phyloP scores from a whole-genome alignment of 176 grass and related monocot genomes.

The Avena sativa region DNA sequence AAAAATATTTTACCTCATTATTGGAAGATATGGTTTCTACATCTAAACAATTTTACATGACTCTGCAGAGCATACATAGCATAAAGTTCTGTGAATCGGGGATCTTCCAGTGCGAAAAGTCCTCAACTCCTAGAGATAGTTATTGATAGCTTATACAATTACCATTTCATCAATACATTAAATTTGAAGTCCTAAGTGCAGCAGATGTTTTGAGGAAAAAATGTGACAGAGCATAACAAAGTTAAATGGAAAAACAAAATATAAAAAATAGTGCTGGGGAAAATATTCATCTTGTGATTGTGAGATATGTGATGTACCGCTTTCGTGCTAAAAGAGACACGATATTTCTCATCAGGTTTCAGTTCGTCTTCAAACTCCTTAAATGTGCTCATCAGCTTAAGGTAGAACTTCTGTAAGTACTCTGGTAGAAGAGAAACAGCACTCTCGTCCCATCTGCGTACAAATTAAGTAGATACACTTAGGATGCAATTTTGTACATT shows the following conservation, averaged over 20 bases:
- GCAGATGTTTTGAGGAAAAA: neutral
- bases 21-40: constrained; percentile 21
- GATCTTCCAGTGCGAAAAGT: neutral
- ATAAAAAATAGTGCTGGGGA: neutral
- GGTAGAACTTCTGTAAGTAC: constrained; percentile 42
- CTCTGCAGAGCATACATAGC: neutral
- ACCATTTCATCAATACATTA: neutral
- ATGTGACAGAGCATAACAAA: neutral
- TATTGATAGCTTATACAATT: neutral
- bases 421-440: constrained; percentile 31
- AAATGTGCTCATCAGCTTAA: constrained; percentile 12
- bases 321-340: constrained; percentile 11
- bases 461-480: neutral
- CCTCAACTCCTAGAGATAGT: neutral
- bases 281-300: neutral
- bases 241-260: neutral
- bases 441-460: constrained; percentile 43
- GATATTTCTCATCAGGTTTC: constrained; percentile 37
- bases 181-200: neutral
- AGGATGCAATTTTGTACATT: constrained; percentile 3
- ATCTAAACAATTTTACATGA: neutral
- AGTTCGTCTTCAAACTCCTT: constrained; percentile 39
- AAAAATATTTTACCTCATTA: neutral
- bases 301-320: constrained; percentile 24
- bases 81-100: neutral